Conservation (phyloP, 1,284 basidiomycete genomes). For the Megacollybia platyphylla region DNA sequence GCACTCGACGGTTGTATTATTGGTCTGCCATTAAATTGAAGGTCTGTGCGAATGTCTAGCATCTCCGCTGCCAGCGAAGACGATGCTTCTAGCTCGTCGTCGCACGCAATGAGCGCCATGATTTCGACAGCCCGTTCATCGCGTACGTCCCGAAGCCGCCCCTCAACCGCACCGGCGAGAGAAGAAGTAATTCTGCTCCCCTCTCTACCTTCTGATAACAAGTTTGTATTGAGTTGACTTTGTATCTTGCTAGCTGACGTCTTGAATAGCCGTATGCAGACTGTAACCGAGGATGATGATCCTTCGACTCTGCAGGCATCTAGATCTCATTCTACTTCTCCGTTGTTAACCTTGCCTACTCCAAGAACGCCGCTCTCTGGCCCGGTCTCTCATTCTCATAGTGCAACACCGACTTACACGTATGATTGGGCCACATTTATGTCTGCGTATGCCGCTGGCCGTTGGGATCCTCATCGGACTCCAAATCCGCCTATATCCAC, state of each 20-base stretch:
- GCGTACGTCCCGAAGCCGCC: constrained; percentile 1
- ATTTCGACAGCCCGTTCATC: too few relatives aligned
- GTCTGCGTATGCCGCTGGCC: constrained; percentile 59
- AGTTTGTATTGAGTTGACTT: not conserved
- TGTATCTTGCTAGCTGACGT: too few relatives aligned
- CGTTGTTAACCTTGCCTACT: not conserved
- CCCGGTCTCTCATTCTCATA: not conserved
- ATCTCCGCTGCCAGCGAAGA: too few relatives aligned
- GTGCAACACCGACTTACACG: constrained; percentile 1
- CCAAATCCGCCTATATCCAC: constrained; percentile 45
- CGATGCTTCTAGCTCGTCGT: too few relatives aligned
- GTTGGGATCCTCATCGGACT: constrained; percentile 71
- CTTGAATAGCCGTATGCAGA: constrained; percentile 4
- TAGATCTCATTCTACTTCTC: not conserved
- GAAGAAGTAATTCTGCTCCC: constrained; percentile 8
- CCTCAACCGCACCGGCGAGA: constrained; percentile 9
- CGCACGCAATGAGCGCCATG: too few relatives aligned
- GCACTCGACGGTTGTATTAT: too few relatives aligned
- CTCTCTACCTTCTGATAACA: constrained; percentile 1
- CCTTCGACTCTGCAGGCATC: constrained; percentile 1
- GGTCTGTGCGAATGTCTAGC: too few relatives aligned
- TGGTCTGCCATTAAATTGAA: too few relatives aligned
- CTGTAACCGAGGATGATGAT: constrained; percentile 7
- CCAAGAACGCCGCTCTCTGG: not conserved
- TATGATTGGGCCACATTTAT: constrained; percentile 73